These are phyloP conservation scores for Mallotus repandus DNA, from an alignment of 441 rosid genomes.

Conservation along the genomic window DNA sequence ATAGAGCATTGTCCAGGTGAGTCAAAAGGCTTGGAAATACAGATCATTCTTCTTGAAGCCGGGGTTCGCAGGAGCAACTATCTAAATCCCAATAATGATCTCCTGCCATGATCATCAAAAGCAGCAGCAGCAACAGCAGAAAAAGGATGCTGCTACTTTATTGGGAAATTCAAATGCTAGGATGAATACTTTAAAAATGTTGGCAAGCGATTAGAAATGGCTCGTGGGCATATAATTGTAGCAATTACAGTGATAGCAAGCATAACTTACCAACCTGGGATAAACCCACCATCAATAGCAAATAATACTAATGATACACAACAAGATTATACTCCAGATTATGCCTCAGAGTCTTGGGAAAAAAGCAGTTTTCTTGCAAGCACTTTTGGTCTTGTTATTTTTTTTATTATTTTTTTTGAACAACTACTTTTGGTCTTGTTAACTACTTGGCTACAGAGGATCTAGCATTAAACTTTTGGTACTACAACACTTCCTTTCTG, in stretches of 20 bases:
- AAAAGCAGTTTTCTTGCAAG: neutral
- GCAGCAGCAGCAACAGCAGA: neutral
- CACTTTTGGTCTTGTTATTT: no score
- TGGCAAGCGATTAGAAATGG: neutral
- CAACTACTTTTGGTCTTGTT: neutral
- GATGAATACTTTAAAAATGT: neutral
- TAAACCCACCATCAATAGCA: neutral
- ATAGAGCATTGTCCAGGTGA: neutral
- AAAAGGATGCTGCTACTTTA: neutral
- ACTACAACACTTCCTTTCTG: neutral
- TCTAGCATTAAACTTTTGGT: neutral
- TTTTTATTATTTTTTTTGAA: neutral
- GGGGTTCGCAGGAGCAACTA: neutral
- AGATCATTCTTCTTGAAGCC: neutral
- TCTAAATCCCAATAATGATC: neutral
- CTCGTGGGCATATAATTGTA: neutral
- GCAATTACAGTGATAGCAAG: neutral
- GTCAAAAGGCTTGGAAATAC: constrained; percentile 18
- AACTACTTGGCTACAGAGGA: neutral
- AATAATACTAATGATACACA: neutral
- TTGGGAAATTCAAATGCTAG: neutral
- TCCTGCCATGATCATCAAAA: neutral
- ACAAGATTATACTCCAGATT: no score
- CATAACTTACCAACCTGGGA: neutral
- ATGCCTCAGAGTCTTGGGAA: no score